Base-by-base conservation (phyloP, 345 rosid genomes). In the Hevea brasiliensis region DNA sequence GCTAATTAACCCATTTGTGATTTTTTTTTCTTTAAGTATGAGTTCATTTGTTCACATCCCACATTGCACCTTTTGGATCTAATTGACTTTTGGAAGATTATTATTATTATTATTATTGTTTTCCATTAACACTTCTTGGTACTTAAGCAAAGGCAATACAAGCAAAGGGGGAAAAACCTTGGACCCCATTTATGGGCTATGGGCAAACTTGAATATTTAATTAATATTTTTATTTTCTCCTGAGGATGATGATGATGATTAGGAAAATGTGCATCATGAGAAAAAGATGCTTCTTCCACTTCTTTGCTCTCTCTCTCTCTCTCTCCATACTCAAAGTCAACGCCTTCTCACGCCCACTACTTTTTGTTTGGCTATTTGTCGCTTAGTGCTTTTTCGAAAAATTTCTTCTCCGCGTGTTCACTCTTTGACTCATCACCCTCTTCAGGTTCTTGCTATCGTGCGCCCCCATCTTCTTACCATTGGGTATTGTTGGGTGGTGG, bases 291-390 rank as follows among this genome's bases (percentile, higher is more conserved):
- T 50, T 50, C 55, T 50, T 15, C 55, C 55, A 50, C 55, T 50
- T 50, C n/a, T 42, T 32, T 32, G 37, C 2, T 32, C 17, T 32
- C 58, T 50, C 65, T 58, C 65, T 76, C 23, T 54, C 20, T 68
- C 21, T 65, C 32, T 13, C 62, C 8, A 0, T 2, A 0, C 42
- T 0, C 0, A 70, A 81, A 79, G 87, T 84, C 87, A 84, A 84
- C 85, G 45, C 73, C 53, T 21, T 58, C 81, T 6, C 67, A 68
- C 72, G 56, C 85, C 81, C 83, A 77, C 87, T 72, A 66, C 80
- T 55, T 73, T 76, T 76, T 61, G 63, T 41, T 68, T 54, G 6
- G 7, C 10, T 20, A 77, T 72, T 72, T 75, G 60, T 55, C 75
- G 7, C 37, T 59, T 44, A 35, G 58, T n/a, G 56, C 47, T 42